These are phyloP conservation scores for Ceratobasidium sp. DNA, from an alignment of 1,284 basidiomycete genomes.

Conservation along the genomic window DNA sequence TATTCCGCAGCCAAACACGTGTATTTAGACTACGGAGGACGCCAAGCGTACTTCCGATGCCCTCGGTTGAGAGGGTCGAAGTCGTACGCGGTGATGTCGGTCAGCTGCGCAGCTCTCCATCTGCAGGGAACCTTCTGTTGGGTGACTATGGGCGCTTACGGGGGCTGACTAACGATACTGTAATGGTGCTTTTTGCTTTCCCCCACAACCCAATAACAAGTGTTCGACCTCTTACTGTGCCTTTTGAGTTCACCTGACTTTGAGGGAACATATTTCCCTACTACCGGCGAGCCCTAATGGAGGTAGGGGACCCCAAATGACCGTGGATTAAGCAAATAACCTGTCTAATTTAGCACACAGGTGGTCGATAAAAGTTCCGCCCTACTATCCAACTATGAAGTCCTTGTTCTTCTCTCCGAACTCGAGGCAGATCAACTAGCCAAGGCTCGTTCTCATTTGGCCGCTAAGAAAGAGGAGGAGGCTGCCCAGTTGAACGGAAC, in stretches of 20 bases:
- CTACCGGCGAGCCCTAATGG: constrained; percentile 23
- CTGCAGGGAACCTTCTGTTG: neutral
- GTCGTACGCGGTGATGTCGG: constrained; percentile 33
- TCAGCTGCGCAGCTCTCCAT: constrained; percentile 18
- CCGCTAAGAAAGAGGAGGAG: constrained; percentile 78
- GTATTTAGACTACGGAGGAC: constrained; percentile 1
- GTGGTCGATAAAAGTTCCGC: constrained; percentile 81
- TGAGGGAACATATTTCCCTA: neutral
- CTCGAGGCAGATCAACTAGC: constrained; percentile 78
- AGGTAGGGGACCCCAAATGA: constrained; percentile 31
- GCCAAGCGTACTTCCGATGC: constrained; percentile 16
- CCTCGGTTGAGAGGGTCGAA: constrained; percentile 28
- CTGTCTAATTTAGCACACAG: constrained; percentile 56
- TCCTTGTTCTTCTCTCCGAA: constrained; percentile 79
- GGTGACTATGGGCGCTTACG: constrained; percentile 6
- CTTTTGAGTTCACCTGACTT: neutral
- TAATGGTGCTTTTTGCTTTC: too few relatives aligned
- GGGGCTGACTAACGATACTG: neutral
- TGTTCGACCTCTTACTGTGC: too few relatives aligned
- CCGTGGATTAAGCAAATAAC: constrained; percentile 39
- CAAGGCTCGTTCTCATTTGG: constrained; percentile 67
- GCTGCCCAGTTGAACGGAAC: constrained; percentile 51
- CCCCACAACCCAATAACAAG: too few relatives aligned
- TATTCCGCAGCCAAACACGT: constrained; percentile 30
- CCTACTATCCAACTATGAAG: constrained; percentile 87